phyloP scores from a whole-genome alignment of 2,329 filamentous ascomycete genomes.

The Tolypocladium amazonense region DNA sequence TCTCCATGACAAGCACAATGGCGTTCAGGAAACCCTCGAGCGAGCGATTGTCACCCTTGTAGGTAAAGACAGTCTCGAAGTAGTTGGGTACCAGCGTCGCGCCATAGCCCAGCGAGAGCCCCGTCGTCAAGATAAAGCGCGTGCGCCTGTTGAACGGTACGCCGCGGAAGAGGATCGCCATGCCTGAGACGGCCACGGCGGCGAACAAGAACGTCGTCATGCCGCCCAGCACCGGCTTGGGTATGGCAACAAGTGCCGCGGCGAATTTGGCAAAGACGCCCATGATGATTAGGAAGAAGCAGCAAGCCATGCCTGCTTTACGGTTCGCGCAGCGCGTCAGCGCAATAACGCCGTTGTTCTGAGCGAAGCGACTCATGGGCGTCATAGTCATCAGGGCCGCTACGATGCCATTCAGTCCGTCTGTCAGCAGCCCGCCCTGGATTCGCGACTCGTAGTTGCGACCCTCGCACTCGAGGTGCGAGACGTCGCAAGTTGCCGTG shows the following conservation, averaged over 20 bases:
- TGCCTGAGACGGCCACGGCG: slow-evolving; percentile 65
- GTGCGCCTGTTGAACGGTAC: slow-evolving; percentile 69
- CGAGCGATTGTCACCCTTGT: slow-evolving; percentile 53
- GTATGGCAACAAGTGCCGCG: slow-evolving; percentile 68
- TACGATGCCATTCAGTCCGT: slow-evolving; percentile 65
- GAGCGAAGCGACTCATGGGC: slow-evolving; percentile 70
- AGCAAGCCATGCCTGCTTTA: slow-evolving; percentile 69
- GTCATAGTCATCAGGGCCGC: slow-evolving; percentile 71
- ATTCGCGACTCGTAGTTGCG: slow-evolving; percentile 63
- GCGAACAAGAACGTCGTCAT: slow-evolving; percentile 77
- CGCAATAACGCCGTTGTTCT: slow-evolving; percentile 79
- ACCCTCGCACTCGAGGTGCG: slow-evolving; percentile 63
- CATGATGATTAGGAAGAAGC: slow-evolving; percentile 68
- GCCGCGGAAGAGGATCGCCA: slow-evolving; percentile 61
- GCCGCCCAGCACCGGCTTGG: slow-evolving; percentile 52
- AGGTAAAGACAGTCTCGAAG: slow-evolving; percentile 64
- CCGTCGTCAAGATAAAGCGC: slow-evolving; percentile 70
- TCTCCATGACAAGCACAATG: slow-evolving; percentile 62
- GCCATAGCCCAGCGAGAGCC: slow-evolving; percentile 62
- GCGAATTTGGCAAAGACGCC: slow-evolving; percentile 78
- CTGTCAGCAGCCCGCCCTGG: slow-evolving; percentile 68
- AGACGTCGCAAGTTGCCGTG: slow-evolving; percentile 73
- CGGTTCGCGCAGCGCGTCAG: slow-evolving; percentile 74
- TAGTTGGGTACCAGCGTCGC: slow-evolving; percentile 57
- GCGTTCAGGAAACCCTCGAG: slow-evolving; percentile 68